phyloP scores from a whole-genome alignment of 2,329 filamentous ascomycete genomes.

The Verticillium dahliae region DNA sequence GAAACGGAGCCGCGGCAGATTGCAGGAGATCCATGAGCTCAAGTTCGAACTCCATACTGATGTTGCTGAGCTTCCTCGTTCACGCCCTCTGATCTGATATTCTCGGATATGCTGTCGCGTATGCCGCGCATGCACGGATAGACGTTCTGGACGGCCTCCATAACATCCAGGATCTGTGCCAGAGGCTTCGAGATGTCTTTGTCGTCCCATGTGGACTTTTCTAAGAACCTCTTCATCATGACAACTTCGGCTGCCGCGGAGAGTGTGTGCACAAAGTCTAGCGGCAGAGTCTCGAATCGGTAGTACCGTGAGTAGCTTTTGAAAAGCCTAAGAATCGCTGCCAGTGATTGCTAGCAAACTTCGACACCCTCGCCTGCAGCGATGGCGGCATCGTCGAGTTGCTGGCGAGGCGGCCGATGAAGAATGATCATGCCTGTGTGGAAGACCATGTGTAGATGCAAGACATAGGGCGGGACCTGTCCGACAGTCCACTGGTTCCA shows the following conservation, averaged over 20 bases:
- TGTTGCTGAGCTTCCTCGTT: not conserved
- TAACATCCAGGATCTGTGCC: constrained; percentile 39
- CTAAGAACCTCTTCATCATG: constrained; percentile 37
- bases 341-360: constrained; percentile 42
- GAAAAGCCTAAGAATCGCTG: constrained; percentile 36
- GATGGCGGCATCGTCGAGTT: constrained; percentile 31
- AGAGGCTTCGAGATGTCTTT: constrained; percentile 41
- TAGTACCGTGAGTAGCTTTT: constrained; percentile 36
- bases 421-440: constrained; percentile 46
- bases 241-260: constrained; percentile 38
- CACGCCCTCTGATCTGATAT: not conserved
- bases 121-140: constrained; percentile 40
- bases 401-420: constrained; percentile 38
- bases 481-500: constrained; percentile 46
- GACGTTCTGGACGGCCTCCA: constrained; percentile 43
- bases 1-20: not conserved
- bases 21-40: constrained; percentile 3
- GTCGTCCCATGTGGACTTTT: constrained; percentile 31
- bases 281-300: constrained; percentile 32
- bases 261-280: constrained; percentile 42
- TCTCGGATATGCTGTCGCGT: constrained; percentile 21
- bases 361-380: constrained; percentile 37
- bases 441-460: constrained; percentile 43
- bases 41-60: not conserved
- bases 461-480: constrained; percentile 35